Evolutionary conservation across 805 yeast species (phyloP), one percentile per base, ranked within the genome.

Genomic region (Huiozyma sinensis): DNA sequence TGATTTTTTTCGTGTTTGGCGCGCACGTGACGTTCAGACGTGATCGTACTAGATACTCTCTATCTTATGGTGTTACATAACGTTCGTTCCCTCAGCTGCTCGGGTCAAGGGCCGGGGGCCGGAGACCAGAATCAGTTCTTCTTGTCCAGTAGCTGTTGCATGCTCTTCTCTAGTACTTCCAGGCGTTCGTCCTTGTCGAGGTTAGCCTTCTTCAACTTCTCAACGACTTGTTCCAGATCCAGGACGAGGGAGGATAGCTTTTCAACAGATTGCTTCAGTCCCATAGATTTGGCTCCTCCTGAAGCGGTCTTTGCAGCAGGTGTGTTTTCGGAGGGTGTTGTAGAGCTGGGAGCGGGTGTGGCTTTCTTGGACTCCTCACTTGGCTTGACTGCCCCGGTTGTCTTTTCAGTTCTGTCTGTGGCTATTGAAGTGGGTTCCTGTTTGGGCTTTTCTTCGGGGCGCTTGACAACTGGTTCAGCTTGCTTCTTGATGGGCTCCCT

Each of bases 251-350:
- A 46, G 5, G 83, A 76, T 44, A 84, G 67, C 49, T 74, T 80
- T 50, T 81, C 90, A 31, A 83, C 80, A 1, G 87, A 77, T 7
- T 76, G 81, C 54, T 81, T 81, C 47, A 84, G 68, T 0, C 88
- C 83, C 31, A 83, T 71, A 13, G 84, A 76, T 28, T 72, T 70
- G 29, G 67, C 59, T 12, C 47, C 41, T 24, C 43, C 42, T 33
- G 39, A 32, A 9, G 47, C 38, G 3, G 38, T 40, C 13, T 61
- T 38, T 12, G 51, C 45, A 4, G 50, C 39, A 10, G 54, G 24
- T 6, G 58, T 29, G 3, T 36, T 11, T 6, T 34, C 24, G 7
- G 28, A 27, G 17, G 28, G 33, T 9, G 29, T 30, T 12, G 6
- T 8, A 29, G 33, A 11, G 29, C 38, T 5, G 12, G 10, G 12